Conservation (phyloP, 352 stramenopile genomes). For the Pythium rishiriense region DNA sequence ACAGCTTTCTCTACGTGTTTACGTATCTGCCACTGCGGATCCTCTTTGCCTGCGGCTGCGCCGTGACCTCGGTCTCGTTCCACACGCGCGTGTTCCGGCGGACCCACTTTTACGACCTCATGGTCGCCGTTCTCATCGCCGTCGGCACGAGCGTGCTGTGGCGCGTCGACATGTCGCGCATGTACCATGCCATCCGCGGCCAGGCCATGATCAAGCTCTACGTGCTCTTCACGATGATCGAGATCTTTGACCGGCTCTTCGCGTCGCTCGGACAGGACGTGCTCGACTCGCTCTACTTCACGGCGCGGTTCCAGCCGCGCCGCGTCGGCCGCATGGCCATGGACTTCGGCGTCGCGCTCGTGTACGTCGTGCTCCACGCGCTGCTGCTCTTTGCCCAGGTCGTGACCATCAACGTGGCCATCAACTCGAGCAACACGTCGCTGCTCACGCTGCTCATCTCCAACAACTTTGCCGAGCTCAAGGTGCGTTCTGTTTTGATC, state of each 20-base stretch:
- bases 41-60: constrained; percentile 74
- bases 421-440: constrained; percentile 94
- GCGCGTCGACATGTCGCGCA: constrained; percentile 94
- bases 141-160: constrained; percentile 76
- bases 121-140: constrained; percentile 85
- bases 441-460: constrained; percentile 93
- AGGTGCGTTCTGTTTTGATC: constrained; percentile 39
- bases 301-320: constrained; percentile 74
- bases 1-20: constrained; percentile 98
- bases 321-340: constrained; percentile 70
- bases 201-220: constrained; percentile 99
- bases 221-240: constrained; percentile 97
- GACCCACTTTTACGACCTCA: constrained; percentile 91
- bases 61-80: constrained; percentile 68
- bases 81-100: constrained; percentile 76
- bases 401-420: constrained; percentile 96
- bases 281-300: constrained; percentile 94
- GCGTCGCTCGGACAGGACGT: constrained; percentile 97
- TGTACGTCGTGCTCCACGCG: constrained; percentile 90
- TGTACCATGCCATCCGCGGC: constrained; percentile 98
- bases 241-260: constrained; percentile 98
- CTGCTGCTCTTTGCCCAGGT: constrained; percentile 96
- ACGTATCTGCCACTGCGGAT: constrained; percentile 95
- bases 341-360: constrained; percentile 74
- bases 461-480: constrained; percentile 99